These are phyloP conservation scores for Malus orientalis DNA, from an alignment of 306 rosid species.

Conservation along the genomic window DNA sequence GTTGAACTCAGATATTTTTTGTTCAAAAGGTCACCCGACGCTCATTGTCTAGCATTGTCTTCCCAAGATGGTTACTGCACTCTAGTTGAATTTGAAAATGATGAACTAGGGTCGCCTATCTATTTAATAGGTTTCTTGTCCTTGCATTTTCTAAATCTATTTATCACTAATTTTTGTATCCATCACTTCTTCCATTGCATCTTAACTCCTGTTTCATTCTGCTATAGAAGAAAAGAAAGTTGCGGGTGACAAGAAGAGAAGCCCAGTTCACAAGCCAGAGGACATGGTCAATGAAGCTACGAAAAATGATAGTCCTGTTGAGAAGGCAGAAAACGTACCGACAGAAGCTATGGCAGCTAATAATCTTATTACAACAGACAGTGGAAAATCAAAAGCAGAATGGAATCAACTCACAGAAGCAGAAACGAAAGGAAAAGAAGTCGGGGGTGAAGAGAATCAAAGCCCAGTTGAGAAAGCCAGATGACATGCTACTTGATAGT, in stretches of 20 bases:
- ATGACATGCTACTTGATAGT: constrained; percentile 10
- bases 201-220: background rate
- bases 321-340: constrained; percentile 19
- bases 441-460: background rate
- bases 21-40: constrained; percentile 71
- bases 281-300: constrained; percentile 18
- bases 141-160: background rate
- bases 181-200: background rate
- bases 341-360: constrained; percentile 15
- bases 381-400: constrained; percentile 19
- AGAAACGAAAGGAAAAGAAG: background rate
- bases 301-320: constrained; percentile 1
- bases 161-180: background rate
- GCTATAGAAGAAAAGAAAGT: constrained; percentile 34
- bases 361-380: constrained; percentile 9
- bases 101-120: constrained; percentile 71
- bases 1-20: constrained; percentile 8
- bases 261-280: constrained; percentile 20
- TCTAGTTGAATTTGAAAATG: constrained; percentile 67
- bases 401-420: background rate
- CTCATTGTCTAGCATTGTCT: constrained; percentile 67
- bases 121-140: constrained; percentile 35
- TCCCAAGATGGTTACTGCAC: constrained; percentile 97
- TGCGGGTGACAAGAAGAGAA: constrained; percentile 14
- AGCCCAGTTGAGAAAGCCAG: constrained; percentile 24